Conservation (phyloP, 352 stramenopile species). For the Thalassiosira allenii region DNA sequence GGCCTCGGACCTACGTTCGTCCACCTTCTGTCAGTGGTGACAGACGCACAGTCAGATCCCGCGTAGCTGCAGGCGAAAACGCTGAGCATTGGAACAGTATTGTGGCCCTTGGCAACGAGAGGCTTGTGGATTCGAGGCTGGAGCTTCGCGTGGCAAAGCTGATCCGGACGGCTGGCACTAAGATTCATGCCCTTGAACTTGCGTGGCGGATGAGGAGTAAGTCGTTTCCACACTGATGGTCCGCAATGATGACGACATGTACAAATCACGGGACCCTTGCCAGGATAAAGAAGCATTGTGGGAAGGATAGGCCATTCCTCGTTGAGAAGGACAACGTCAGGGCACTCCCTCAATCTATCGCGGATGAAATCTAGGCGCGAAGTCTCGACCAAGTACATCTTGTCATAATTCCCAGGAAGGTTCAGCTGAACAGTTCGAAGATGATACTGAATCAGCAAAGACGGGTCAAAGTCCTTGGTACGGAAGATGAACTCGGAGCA, state of each 20-base stretch:
- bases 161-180: not conserved
- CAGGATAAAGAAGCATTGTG: not conserved
- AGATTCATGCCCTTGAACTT: not conserved
- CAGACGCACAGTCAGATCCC: not conserved
- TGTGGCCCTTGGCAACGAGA: not conserved
- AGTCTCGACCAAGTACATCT: conserved; percentile 29
- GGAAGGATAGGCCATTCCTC: conserved; percentile 34
- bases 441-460: conserved; percentile 19
- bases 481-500: conserved; percentile 3
- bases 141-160: not conserved
- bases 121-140: not conserved
- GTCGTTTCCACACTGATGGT: not conserved
- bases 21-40: too few relatives aligned
- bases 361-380: conserved; percentile 20
- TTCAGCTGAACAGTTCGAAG: conserved; percentile 24
- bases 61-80: not conserved
- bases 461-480: not conserved
- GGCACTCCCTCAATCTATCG: not conserved
- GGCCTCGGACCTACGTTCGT: not conserved
- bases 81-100: not conserved
- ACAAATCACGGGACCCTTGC: conserved; percentile 10
- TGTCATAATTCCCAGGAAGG: too few relatives aligned
- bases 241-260: conserved; percentile 29
- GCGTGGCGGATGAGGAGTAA: conserved; percentile 1
- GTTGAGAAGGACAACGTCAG: conserved; percentile 34